These are phyloP conservation scores for Penicillium psychrofluorescens DNA, from an alignment of 495 filamentous ascomycete species.

Conservation along the genomic window DNA sequence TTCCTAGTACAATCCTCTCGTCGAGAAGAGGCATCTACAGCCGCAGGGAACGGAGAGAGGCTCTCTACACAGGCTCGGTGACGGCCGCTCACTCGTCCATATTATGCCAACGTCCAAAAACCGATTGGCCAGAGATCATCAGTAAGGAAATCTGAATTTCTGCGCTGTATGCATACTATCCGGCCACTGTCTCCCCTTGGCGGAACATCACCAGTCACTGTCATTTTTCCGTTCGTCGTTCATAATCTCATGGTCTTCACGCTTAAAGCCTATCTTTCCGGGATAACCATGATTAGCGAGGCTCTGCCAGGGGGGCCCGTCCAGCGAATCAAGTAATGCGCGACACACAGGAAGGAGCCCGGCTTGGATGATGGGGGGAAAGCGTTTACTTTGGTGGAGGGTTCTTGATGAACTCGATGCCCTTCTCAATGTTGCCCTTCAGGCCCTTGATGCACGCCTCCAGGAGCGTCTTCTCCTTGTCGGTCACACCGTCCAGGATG, in stretches of 20 bases:
- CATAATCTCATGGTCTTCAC: conserved; percentile 23
- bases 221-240: conserved; percentile 16
- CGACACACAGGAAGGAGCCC: too few relatives aligned
- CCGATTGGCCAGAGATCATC: conserved; percentile 1
- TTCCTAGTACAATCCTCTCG: too few relatives aligned
- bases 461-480: conserved; percentile 81
- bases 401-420: conserved; percentile 81
- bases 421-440: conserved; percentile 90
- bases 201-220: background rate
- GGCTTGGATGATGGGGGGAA: conserved; percentile 14
- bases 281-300: conserved; percentile 34
- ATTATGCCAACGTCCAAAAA: background rate
- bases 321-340: too few relatives aligned
- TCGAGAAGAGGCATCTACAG: background rate
- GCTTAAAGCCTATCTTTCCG: conserved; percentile 42
- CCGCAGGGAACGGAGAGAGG: background rate
- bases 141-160: conserved; percentile 10
- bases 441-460: conserved; percentile 65
- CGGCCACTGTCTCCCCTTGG: background rate
- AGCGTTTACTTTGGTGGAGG: conserved; percentile 64
- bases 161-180: conserved; percentile 10
- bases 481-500: conserved; percentile 63
- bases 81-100: background rate
- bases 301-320: conserved; percentile 13
- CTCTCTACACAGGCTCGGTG: background rate